Evolutionary conservation across 345 rosid genomes (phyloP).

Genomic region (Eucalyptus cloeziana): DNA sequence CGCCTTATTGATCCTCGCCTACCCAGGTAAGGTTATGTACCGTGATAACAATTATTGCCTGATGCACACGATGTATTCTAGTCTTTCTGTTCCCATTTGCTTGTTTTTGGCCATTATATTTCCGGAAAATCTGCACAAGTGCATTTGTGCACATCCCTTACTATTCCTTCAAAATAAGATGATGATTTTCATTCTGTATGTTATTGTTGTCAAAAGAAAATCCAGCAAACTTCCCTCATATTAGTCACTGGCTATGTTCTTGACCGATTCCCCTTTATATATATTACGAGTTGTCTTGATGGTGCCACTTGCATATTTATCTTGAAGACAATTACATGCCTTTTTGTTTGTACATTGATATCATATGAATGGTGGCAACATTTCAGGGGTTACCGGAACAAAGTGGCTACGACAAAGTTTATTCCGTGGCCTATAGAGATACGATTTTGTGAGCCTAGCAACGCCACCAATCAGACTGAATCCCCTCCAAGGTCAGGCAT

Average conservation of each 20-base stretch:
- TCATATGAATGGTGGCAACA: neutral
- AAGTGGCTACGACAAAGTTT: slow-evolving; percentile 50
- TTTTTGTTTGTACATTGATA: neutral
- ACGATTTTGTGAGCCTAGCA: slow-evolving; percentile 79
- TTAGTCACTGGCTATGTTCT: neutral
- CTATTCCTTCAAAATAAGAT: neutral
- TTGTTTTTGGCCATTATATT: neutral
- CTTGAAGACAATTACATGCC: neutral
- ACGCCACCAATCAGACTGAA: slow-evolving; percentile 62
- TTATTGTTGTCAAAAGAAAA: neutral
- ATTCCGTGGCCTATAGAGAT: slow-evolving; percentile 96
- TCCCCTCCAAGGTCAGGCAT: slow-evolving; percentile 66
- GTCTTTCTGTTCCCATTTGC: neutral
- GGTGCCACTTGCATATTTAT: neutral
- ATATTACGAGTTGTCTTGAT: neutral
- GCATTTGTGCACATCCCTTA: neutral
- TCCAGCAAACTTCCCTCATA: neutral
- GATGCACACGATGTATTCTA: neutral
- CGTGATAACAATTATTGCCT: neutral
- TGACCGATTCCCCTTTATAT: neutral
- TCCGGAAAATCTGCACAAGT: neutral
- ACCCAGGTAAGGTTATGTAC: slow-evolving; percentile 46
- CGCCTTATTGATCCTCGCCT: slow-evolving; percentile 79
- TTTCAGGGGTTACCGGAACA: slow-evolving; percentile 87
- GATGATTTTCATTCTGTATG: neutral